Evolutionary conservation across 495 filamentous ascomycete genomes (phyloP), one percentile per base, ranked within the genome.

Genomic region (Penicillium antarcticum): DNA sequence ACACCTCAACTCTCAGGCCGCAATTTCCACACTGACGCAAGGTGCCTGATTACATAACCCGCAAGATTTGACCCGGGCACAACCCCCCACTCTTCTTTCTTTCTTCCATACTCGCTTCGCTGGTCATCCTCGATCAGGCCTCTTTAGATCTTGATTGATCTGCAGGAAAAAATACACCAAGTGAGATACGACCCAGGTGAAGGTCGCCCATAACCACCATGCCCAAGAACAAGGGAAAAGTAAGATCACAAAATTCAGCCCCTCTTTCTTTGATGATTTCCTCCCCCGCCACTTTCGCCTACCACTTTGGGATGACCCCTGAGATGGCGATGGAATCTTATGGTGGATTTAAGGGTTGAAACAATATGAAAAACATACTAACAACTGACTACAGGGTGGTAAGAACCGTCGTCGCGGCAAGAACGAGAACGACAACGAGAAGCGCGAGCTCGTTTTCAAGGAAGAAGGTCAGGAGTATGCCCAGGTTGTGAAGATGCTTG

Each of bases 361-460:
- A 19, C 19, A 24, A 34, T 17, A 17, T 24, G 6, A 39, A 17
- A 32, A 42, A 54, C 34, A 56, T 51, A 49, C 63, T 71, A 53
- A 70, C 54, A 52, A 21, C 51, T 21, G 12, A 42, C n/a, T 57
- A 74, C 62, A 97, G 88, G 94, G 94, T 71, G 94, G 94, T 80
- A 98, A 97, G 82, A 98, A 98, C 75, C 79, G 94, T 69, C 84
- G 94, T 78, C 87, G 94, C 75, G 94, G 94, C 74, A 98, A 97
- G 89, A 98, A 98, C 82, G 94, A 98, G 80, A 97, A 97, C 80
- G 91, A 95, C 80, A 96, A 96, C 66, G 92, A 97, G 80, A 97
- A 97, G 84, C 94, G 94, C 68, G 94, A 98, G 74, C 82, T 98
- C 45, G 89, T 89, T 53, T 98, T 97, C 85, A 97, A 97, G 74